phyloP scores from a whole-genome alignment of 2,329 filamentous ascomycete genomes.

The Verruconis gallopava region DNA sequence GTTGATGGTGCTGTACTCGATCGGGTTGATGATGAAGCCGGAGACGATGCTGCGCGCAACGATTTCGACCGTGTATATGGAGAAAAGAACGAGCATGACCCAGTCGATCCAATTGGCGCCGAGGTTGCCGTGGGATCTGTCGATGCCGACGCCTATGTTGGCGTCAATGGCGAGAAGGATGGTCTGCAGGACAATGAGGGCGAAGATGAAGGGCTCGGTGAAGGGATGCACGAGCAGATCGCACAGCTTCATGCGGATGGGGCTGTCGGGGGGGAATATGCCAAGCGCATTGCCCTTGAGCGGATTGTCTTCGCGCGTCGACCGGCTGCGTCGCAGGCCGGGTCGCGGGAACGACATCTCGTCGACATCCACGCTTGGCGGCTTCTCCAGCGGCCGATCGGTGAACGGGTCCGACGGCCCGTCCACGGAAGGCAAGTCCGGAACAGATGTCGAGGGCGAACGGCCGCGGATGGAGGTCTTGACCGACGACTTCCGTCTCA shows the following conservation, averaged over 20 bases:
- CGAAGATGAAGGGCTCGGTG: constrained; percentile 73
- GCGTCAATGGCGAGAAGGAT: constrained; percentile 80
- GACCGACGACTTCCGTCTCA: constrained; percentile 48
- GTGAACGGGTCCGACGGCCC: not conserved
- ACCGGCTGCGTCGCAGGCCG: constrained; percentile 5
- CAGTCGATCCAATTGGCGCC: constrained; percentile 60
- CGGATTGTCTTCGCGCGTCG: constrained; percentile 46
- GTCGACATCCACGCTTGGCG: constrained; percentile 22
- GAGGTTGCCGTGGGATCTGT: constrained; percentile 51
- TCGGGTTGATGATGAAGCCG: constrained; percentile 78
- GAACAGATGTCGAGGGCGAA: not conserved
- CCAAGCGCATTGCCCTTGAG: constrained; percentile 77
- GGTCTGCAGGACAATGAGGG: constrained; percentile 80
- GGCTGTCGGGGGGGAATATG: constrained; percentile 68
- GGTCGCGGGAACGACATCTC: constrained; percentile 16
- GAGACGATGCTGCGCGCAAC: constrained; percentile 79
- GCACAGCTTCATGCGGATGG: constrained; percentile 60
- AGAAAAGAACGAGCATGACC: constrained; percentile 69
- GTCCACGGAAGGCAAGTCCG: not conserved
- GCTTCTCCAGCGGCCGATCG: constrained; percentile 21
- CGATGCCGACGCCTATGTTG: constrained; percentile 52
- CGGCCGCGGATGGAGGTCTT: constrained; percentile 22
- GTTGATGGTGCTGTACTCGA: constrained; percentile 85
- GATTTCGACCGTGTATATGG: constrained; percentile 80
- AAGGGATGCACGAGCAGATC: constrained; percentile 75